Percentiles rank a stretch among this genome's conserved stretches.
Conservation (phyloP, 164 flowering plant species). For the Akebia trifoliata region DNA sequence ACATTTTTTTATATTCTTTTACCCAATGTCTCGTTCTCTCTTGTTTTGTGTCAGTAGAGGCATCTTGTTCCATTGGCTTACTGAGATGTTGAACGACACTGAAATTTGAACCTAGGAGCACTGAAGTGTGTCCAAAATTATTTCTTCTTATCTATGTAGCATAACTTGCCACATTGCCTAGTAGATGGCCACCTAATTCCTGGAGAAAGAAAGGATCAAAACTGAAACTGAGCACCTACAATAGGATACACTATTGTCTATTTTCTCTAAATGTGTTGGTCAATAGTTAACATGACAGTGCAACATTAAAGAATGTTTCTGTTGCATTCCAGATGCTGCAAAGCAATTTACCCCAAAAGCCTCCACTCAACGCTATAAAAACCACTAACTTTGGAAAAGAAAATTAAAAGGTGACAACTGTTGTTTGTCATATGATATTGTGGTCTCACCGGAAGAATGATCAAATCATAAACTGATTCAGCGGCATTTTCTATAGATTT, state of each 20-base stretch:
- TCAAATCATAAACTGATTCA: constrained; percentile 63
- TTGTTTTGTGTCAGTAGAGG: no score
- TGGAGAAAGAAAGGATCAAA: background rate
- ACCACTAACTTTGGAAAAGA: background rate
- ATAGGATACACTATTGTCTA: background rate
- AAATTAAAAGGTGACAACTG: background rate
- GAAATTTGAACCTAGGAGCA: no score
- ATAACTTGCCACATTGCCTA: no score
- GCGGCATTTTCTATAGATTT: constrained; percentile 57
- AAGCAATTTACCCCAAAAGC: background rate
- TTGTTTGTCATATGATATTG: background rate
- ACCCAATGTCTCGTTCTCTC: no score
- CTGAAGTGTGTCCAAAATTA: no score
- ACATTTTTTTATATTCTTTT: no score
- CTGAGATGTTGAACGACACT: no score
- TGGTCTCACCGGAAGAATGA: constrained; percentile 83
- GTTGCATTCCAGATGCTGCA: background rate
- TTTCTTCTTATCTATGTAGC: no score
- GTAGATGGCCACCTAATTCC: background rate
- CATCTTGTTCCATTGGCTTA: no score
- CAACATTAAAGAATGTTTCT: background rate
- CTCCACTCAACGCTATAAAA: background rate
- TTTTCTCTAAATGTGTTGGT: background rate
- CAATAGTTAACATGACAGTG: background rate
- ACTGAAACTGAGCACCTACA: background rate